Percentiles rank a stretch among this genome's conserved stretches.
Evolutionary conservation across 441 rosid genomes (phyloP).

Genomic region (Kokia cookei): DNA sequence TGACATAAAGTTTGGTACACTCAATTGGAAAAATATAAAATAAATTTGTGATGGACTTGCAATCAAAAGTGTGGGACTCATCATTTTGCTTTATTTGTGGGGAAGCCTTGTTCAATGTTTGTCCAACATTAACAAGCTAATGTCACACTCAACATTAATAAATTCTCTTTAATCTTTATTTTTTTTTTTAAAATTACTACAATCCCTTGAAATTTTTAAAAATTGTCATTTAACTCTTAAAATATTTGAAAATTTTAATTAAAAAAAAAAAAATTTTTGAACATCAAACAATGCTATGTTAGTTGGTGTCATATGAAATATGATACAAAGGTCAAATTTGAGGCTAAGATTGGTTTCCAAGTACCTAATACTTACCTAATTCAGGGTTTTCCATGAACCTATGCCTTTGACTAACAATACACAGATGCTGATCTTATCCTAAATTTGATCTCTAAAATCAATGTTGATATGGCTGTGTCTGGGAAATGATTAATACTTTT

Average conservation of each 20-base stretch:
- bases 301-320: no score
- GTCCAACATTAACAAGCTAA: background rate
- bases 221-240: no score
- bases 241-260: no score
- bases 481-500: background rate
- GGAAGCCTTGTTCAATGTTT: background rate
- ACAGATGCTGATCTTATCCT: background rate
- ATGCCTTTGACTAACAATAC: background rate
- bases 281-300: no score
- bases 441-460: background rate
- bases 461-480: no score
- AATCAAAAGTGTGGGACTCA: constrained; percentile 20
- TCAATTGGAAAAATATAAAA: background rate
- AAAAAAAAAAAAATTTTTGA: no score
- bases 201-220: no score
- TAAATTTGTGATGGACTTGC: constrained; percentile 14
- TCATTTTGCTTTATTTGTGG: constrained; percentile 23
- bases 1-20: constrained; percentile 11
- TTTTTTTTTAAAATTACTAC: no score
- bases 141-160: no score
- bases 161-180: no score
- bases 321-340: background rate
- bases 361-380: background rate
- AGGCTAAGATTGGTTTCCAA: background rate
- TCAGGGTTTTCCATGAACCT: background rate